Percentiles rank a stretch among this genome's conserved stretches.
These are phyloP conservation scores for Pseudogymnoascus sp. DNA, from an alignment of 2,329 filamentous ascomycete genomes.

Conservation along the genomic window DNA sequence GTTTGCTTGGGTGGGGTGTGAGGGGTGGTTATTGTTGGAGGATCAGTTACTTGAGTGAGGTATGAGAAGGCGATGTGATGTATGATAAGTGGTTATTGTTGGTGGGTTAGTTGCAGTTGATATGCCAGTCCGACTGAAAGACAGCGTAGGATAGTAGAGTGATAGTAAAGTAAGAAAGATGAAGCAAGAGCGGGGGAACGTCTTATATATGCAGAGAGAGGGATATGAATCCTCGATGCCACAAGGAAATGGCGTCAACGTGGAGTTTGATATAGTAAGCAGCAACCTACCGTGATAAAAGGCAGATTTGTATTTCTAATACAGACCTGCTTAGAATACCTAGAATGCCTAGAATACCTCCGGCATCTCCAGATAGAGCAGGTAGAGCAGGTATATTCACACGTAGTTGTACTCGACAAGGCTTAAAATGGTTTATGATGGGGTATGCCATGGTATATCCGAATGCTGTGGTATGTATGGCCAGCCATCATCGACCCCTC, in stretches of 20 bases:
- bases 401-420: neutral
- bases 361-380: neutral
- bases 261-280: neutral
- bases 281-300: neutral
- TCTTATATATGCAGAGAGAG: neutral
- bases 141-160: neutral
- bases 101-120: neutral
- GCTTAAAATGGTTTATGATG: neutral
- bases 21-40: slow-evolving; percentile 1
- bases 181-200: neutral
- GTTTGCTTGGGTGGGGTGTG: neutral
- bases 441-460: neutral
- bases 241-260: slow-evolving; percentile 1
- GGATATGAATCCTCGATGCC: neutral
- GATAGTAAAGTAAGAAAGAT: neutral
- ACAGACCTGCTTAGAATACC: slow-evolving; percentile 1
- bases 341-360: neutral
- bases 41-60: neutral
- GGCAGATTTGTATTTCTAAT: neutral
- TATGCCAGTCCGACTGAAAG: neutral
- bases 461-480: neutral
- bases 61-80: neutral
- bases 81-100: neutral
- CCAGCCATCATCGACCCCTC: neutral
- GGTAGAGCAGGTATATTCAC: neutral